Conservation (phyloP, 2,329 filamentous ascomycete species). For the Colletotrichum trifolii region DNA sequence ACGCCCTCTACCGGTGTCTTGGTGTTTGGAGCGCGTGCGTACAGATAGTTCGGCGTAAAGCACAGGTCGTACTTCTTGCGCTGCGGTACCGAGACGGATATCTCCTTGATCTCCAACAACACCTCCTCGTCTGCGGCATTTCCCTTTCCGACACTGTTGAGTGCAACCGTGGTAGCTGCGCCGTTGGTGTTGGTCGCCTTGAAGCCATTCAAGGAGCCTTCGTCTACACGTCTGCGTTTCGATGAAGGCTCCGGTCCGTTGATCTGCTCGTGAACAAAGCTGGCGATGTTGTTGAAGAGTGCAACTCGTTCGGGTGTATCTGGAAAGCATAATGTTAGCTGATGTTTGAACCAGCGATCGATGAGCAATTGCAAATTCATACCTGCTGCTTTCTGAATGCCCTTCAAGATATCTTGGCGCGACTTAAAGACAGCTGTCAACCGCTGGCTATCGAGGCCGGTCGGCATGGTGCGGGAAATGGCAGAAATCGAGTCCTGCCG, state of each 20-base stretch:
- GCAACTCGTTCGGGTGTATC: slow-evolving; percentile 61
- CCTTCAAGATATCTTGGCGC: slow-evolving; percentile 65
- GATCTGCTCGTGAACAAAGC: slow-evolving; percentile 60
- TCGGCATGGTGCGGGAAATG: slow-evolving; percentile 48
- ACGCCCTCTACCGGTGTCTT: slow-evolving; percentile 63
- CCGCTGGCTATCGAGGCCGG: slow-evolving; percentile 60
- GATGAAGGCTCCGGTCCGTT: slow-evolving; percentile 57
- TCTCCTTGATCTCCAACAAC: slow-evolving; percentile 71
- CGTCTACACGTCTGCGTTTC: slow-evolving; percentile 65
- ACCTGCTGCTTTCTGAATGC: slow-evolving; percentile 66
- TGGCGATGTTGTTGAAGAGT: slow-evolving; percentile 68
- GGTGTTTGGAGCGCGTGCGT: slow-evolving; percentile 64
- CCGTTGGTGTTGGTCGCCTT: slow-evolving; percentile 40
- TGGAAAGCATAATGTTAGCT: slow-evolving; percentile 40
- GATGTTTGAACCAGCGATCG: background rate
- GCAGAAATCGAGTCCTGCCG: background rate
- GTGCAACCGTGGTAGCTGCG: slow-evolving; percentile 35
- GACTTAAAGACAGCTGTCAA: slow-evolving; percentile 64
- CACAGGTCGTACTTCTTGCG: slow-evolving; percentile 76
- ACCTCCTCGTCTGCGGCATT: slow-evolving; percentile 62
- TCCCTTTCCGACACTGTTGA: slow-evolving; percentile 41
- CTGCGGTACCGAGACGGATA: slow-evolving; percentile 74
- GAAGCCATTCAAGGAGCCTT: slow-evolving; percentile 45
- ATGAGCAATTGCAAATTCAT: slow-evolving; percentile 38
- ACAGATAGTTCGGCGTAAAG: slow-evolving; percentile 69